Percentiles rank a stretch among this genome's conserved stretches.
Evolutionary conservation across 257 asterid genomes (phyloP).

Genomic region (Leonotis leonurus): DNA sequence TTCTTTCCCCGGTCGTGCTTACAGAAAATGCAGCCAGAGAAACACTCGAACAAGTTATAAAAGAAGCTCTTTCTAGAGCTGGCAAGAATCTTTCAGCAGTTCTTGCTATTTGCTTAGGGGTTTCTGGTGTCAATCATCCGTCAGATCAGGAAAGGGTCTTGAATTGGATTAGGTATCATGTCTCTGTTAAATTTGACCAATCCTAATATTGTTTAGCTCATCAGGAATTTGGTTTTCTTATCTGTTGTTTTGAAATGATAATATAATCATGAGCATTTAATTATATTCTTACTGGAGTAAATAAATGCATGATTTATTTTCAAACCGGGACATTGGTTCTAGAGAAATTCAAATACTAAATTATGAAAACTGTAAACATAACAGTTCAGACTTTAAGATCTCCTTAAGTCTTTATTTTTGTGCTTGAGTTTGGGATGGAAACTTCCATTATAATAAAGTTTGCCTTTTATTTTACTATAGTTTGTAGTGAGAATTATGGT

Average conservation of each 20-base stretch:
- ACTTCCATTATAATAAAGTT: background rate
- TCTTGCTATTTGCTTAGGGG: conserved; percentile 79
- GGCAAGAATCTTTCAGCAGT: conserved; percentile 61
- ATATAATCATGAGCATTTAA: background rate
- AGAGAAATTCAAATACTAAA: background rate
- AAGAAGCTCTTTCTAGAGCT: conserved; percentile 63
- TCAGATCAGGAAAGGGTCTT: conserved; percentile 66
- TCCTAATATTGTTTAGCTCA: conserved; percentile 1
- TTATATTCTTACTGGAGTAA: background rate
- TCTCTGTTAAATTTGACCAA: conserved; percentile 1
- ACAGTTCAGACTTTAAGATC: background rate
- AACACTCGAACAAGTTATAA: conserved; percentile 64
- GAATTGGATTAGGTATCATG: conserved; percentile 73
- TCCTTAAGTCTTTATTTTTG: background rate
- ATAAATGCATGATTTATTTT: background rate
- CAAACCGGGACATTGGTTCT: background rate
- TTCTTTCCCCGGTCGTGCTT: conserved; percentile 5
- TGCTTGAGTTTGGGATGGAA: conserved; percentile 5
- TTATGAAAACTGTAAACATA: background rate
- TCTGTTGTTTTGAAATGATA: background rate
- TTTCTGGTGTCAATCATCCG: conserved; percentile 91
- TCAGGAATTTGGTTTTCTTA: conserved; percentile 1
- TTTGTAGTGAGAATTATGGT: background rate
- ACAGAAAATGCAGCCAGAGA: conserved; percentile 71
- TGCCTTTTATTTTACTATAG: background rate